A percentile compares a stretch with the other conserved stretches of the same genome.
phyloP scores from a whole-genome alignment of 1,284 basidiomycete genomes.

The Puccinia horiana region DNA sequence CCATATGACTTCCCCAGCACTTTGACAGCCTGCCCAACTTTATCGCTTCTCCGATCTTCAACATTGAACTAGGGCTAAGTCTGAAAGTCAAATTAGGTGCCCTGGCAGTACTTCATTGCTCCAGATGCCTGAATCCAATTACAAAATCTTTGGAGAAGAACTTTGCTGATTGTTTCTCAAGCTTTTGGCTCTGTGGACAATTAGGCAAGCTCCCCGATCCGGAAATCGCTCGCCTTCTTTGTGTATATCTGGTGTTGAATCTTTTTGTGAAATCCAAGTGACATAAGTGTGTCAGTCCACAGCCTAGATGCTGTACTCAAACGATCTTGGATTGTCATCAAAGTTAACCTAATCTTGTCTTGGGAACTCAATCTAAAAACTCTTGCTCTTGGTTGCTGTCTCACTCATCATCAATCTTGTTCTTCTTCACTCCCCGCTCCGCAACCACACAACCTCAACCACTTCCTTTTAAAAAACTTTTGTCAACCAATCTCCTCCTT shows the following conservation, averaged over 20 bases:
- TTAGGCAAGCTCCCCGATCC: background rate
- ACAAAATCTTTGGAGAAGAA: background rate
- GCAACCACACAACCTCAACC: too few relatives aligned
- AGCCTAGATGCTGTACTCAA: too few relatives aligned
- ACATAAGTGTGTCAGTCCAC: too few relatives aligned
- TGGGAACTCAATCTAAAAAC: too few relatives aligned
- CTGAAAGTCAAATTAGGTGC: constrained; percentile 7
- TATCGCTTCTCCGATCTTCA: background rate
- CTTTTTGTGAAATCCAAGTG: too few relatives aligned
- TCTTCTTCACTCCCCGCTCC: too few relatives aligned
- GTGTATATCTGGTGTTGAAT: constrained; percentile 27
- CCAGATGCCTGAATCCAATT: constrained; percentile 18
- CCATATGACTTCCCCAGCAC: background rate
- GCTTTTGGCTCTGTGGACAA: background rate
- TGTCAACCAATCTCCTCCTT: too few relatives aligned
- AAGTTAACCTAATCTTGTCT: too few relatives aligned
- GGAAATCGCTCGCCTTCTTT: constrained; percentile 13
- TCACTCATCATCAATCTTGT: too few relatives aligned
- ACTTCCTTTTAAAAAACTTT: too few relatives aligned
- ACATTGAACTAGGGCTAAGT: background rate
- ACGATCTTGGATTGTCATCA: too few relatives aligned
- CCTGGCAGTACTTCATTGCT: constrained; percentile 16
- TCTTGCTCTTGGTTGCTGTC: too few relatives aligned
- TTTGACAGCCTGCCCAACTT: constrained; percentile 13
- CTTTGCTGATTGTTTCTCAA: background rate